phyloP scores from a whole-genome alignment of 176 grass and related monocot genomes.

The Melocanna baccifera region DNA sequence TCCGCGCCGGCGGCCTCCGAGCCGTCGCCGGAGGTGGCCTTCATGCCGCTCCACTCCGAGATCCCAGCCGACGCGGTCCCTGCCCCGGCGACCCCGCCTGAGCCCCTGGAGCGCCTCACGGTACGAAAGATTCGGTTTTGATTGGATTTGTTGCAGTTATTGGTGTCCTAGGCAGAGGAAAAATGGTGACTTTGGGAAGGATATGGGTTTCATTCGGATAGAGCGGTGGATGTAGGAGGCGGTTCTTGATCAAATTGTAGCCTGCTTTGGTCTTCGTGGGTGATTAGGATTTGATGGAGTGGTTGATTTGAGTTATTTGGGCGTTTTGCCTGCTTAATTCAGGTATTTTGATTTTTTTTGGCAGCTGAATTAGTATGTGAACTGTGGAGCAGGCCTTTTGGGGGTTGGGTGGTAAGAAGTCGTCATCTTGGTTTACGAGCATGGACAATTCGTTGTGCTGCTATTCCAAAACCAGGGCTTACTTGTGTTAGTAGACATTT shows the following conservation, averaged over 20 bases:
- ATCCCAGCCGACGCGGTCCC: conserved; percentile 59
- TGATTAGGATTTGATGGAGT: conserved; percentile 1
- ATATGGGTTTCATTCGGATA: conserved; percentile 8
- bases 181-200: conserved; percentile 13
- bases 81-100: conserved; percentile 27
- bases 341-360: neutral
- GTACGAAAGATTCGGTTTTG: conserved; percentile 50
- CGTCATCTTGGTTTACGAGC: neutral
- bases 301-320: conserved; percentile 23
- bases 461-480: neutral
- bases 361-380: neutral
- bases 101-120: conserved; percentile 60
- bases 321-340: conserved; percentile 22
- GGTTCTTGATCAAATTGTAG: conserved; percentile 5
- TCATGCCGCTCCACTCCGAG: conserved; percentile 69
- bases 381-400: neutral
- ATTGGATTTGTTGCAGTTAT: conserved; percentile 24
- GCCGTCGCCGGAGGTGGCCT: conserved; percentile 55
- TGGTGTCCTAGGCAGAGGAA: neutral
- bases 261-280: neutral
- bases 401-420: neutral
- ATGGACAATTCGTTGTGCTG: neutral
- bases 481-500: neutral
- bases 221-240: conserved; percentile 11
- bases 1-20: conserved; percentile 44